Percentiles rank a stretch among this genome's conserved stretches.
phyloP scores from a whole-genome alignment of 331 rosid species.

The Quercus lobata region DNA sequence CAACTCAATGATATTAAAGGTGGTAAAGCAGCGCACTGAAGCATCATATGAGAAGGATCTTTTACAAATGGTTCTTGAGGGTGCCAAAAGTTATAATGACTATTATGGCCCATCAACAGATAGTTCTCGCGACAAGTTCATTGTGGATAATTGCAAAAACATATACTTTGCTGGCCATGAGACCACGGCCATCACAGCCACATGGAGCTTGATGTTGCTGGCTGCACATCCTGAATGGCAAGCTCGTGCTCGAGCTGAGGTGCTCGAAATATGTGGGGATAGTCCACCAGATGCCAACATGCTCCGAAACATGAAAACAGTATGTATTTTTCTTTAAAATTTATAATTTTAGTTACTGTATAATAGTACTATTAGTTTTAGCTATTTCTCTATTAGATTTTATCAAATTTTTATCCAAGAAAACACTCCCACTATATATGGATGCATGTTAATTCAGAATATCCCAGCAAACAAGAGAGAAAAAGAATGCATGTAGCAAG shows the following conservation, averaged over 20 bases:
- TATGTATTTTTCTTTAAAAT: not conserved
- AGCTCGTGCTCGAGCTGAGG: constrained; percentile 20
- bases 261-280: constrained; percentile 8
- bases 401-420: too few relatives aligned
- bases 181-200: constrained; percentile 34
- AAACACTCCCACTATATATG: too few relatives aligned
- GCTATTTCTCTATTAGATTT: too few relatives aligned
- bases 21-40: constrained; percentile 37
- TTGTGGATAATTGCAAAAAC: constrained; percentile 54
- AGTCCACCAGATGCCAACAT: constrained; percentile 1
- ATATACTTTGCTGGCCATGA: constrained; percentile 48
- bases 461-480: too few relatives aligned
- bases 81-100: constrained; percentile 37
- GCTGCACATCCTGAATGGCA: constrained; percentile 46
- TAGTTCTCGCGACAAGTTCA: constrained; percentile 37
- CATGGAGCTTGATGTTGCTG: constrained; percentile 34
- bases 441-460: too few relatives aligned
- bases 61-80: constrained; percentile 65
- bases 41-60: constrained; percentile 47
- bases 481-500: too few relatives aligned
- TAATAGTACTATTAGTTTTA: not conserved
- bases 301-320: constrained; percentile 28
- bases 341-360: not conserved
- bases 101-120: constrained; percentile 21
- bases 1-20: constrained; percentile 29